Conservation (phyloP, 2,329 filamentous ascomycete genomes). For the Fusarium sterilihyphosum region DNA sequence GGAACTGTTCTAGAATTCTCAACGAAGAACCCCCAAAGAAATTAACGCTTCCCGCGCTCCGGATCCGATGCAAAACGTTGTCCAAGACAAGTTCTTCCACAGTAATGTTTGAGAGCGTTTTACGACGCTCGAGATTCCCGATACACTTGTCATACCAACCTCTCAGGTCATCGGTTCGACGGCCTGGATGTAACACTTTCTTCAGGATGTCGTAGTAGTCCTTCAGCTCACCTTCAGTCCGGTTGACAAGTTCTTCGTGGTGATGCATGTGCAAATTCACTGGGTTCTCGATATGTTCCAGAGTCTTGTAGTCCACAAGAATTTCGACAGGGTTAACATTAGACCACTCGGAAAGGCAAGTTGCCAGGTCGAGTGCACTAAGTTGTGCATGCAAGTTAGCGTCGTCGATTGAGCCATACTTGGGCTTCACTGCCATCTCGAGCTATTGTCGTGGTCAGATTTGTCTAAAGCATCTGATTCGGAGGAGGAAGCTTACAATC, state of each 20-base stretch:
- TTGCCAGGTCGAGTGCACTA: slow-evolving; percentile 36
- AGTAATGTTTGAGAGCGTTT: background rate
- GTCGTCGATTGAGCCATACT: slow-evolving; percentile 24
- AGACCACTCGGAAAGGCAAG: slow-evolving; percentile 31
- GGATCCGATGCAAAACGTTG: slow-evolving; percentile 23
- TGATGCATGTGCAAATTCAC: slow-evolving; percentile 61
- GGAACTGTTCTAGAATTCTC: slow-evolving; percentile 31
- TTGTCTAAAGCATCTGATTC: background rate
- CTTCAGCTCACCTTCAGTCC: slow-evolving; percentile 27
- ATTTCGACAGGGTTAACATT: slow-evolving; percentile 41
- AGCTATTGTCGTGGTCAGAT: slow-evolving; percentile 14
- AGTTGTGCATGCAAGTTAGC: slow-evolving; percentile 32
- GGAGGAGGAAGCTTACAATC: slow-evolving; percentile 10
- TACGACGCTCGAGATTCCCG: background rate
- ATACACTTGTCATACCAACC: slow-evolving; percentile 35
- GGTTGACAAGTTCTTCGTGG: slow-evolving; percentile 39
- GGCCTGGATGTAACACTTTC: background rate
- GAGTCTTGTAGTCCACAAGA: slow-evolving; percentile 51
- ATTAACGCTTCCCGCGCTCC: slow-evolving; percentile 23
- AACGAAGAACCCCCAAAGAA: slow-evolving; percentile 40
- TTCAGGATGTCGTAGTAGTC: slow-evolving; percentile 22
- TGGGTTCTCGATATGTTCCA: slow-evolving; percentile 51
- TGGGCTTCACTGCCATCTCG: slow-evolving; percentile 27
- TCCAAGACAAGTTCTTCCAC: slow-evolving; percentile 11
- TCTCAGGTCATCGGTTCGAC: slow-evolving; percentile 14